A percentile compares a stretch with the other conserved stretches of the same genome.
Conservation (phyloP, 768 basidiomycete genomes). For the Ramaria rubella region DNA sequence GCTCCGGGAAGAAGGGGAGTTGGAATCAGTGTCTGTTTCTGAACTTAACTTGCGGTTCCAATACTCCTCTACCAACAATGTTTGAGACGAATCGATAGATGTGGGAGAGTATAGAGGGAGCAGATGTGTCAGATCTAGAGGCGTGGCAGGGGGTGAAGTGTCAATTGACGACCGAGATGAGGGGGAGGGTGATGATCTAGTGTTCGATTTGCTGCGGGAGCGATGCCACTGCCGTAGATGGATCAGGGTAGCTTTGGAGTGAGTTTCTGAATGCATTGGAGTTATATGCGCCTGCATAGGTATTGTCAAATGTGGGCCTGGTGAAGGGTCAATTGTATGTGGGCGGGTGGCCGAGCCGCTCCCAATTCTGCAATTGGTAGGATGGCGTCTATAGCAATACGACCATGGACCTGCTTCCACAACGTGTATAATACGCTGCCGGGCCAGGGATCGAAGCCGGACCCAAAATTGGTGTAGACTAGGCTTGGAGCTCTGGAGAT, state of each 20-base stretch:
- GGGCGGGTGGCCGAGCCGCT: not conserved
- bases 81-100: not conserved
- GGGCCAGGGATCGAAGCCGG: no score
- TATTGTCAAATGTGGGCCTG: not conserved
- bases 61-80: not conserved
- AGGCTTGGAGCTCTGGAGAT: no score
- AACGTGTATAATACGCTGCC: no score
- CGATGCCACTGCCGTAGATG: slow-evolving; percentile 2
- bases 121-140: not conserved
- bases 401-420: no score
- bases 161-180: not conserved
- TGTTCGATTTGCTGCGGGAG: not conserved
- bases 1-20: not conserved
- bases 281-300: not conserved
- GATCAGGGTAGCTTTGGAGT: not conserved
- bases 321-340: not conserved
- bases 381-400: no score
- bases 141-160: not conserved
- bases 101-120: not conserved
- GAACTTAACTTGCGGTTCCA: not conserved
- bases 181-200: not conserved
- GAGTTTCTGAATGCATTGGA: not conserved
- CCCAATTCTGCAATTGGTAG: not conserved
- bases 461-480: no score
- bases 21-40: not conserved